Conservation (phyloP, 345 rosid genomes). For the Gossypium bickii region DNA sequence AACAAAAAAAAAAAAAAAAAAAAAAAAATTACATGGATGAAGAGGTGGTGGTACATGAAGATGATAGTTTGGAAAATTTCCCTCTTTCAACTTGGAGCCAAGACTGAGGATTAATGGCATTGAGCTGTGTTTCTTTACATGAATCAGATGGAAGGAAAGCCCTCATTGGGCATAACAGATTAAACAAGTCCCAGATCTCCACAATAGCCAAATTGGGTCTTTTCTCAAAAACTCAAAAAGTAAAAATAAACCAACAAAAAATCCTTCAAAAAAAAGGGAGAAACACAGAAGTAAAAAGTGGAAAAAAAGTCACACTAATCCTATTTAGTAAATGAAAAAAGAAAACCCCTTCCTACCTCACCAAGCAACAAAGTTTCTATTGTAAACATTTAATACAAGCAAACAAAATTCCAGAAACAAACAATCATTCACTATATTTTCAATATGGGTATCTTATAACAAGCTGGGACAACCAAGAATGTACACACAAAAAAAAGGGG, state of each 20-base stretch:
- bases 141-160: slow-evolving; percentile 72
- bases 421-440: slow-evolving; percentile 24
- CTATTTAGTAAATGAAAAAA: slow-evolving; percentile 6
- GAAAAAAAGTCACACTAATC: slow-evolving; percentile 18
- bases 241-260: background rate
- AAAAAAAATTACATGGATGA: slow-evolving; percentile 63
- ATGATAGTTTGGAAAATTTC: slow-evolving; percentile 53
- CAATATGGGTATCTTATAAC: slow-evolving; percentile 14
- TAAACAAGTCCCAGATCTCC: slow-evolving; percentile 97
- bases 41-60: slow-evolving; percentile 34
- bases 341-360: slow-evolving; percentile 26
- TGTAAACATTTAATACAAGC: slow-evolving; percentile 22
- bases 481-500: slow-evolving; percentile 23
- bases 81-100: slow-evolving; percentile 99
- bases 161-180: slow-evolving; percentile 92
- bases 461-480: slow-evolving; percentile 9
- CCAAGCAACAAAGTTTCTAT: slow-evolving; percentile 33
- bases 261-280: background rate
- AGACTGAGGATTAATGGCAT: slow-evolving; percentile 88
- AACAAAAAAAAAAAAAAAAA: background rate
- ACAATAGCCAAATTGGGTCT: slow-evolving; percentile 48
- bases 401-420: slow-evolving; percentile 25
- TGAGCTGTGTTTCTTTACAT: slow-evolving; percentile 73
- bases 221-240: slow-evolving; percentile 21
- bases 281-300: background rate